A percentile compares a stretch with the other conserved stretches of the same genome.
Evolutionary conservation across 495 filamentous ascomycete species (phyloP).

Genomic region (Xylaria intraflava): DNA sequence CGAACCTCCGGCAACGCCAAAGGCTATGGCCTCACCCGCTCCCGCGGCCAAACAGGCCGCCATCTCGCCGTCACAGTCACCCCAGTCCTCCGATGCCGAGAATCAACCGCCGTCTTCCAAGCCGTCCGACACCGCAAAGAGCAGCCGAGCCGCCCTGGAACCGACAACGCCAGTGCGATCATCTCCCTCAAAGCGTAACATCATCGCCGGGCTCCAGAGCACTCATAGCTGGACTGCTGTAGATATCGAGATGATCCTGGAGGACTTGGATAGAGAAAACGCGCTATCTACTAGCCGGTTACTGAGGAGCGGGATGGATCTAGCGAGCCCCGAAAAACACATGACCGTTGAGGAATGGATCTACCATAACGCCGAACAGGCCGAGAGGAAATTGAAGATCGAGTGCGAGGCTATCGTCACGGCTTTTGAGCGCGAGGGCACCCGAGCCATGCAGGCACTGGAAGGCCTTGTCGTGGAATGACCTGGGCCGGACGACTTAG

Average conservation of each 20-base stretch:
- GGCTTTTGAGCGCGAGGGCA: slow-evolving; percentile 76
- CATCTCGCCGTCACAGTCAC: slow-evolving; percentile 53
- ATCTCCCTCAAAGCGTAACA: slow-evolving; percentile 61
- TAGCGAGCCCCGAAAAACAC: slow-evolving; percentile 71
- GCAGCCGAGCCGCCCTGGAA: slow-evolving; percentile 32
- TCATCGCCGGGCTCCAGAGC: slow-evolving; percentile 52
- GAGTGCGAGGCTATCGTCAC: slow-evolving; percentile 78
- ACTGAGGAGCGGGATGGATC: slow-evolving; percentile 42
- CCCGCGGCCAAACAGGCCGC: slow-evolving; percentile 32
- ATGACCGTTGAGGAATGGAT: slow-evolving; percentile 97
- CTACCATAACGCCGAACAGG: slow-evolving; percentile 65
- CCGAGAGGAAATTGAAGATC: slow-evolving; percentile 66
- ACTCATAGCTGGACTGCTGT: slow-evolving; percentile 62
- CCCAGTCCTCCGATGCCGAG: slow-evolving; percentile 74
- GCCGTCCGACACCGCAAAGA: slow-evolving; percentile 31
- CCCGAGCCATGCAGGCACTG: slow-evolving; percentile 63
- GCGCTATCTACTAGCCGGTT: slow-evolving; percentile 30
- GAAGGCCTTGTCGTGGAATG: slow-evolving; percentile 59
- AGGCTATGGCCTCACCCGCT: slow-evolving; percentile 20
- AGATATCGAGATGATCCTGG: slow-evolving; percentile 63
- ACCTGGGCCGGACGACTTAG: neutral
- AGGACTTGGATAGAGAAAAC: slow-evolving; percentile 52
- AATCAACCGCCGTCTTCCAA: slow-evolving; percentile 66
- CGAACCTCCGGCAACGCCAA: slow-evolving; percentile 32
- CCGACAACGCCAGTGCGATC: slow-evolving; percentile 50